These are phyloP conservation scores for Cydonia oblonga DNA, from an alignment of 331 rosid species.

Conservation along the genomic window DNA sequence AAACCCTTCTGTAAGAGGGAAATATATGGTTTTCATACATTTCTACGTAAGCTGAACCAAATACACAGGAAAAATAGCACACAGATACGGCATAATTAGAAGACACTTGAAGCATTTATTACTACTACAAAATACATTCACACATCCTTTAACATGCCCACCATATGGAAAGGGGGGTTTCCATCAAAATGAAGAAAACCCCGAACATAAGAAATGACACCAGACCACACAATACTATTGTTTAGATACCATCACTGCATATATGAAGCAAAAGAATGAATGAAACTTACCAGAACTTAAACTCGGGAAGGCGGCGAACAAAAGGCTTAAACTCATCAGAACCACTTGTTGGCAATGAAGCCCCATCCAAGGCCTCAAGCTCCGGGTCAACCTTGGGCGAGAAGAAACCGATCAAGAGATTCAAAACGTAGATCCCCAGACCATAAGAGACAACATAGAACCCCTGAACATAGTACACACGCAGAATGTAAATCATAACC, in stretches of 20 bases:
- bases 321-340: slow-evolving; percentile 68
- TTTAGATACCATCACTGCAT: background rate
- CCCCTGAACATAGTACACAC: slow-evolving; percentile 52
- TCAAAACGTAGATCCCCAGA: slow-evolving; percentile 51
- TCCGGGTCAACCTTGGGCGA: slow-evolving; percentile 68
- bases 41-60: background rate
- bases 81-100: background rate
- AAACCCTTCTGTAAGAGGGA: background rate
- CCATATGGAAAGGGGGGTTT: background rate
- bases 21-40: background rate
- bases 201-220: background rate
- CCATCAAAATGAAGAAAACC: background rate
- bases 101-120: background rate
- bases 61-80: background rate
- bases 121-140: background rate
- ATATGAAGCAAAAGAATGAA: background rate
- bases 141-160: background rate
- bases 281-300: slow-evolving; percentile 46
- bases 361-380: slow-evolving; percentile 47
- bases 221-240: background rate
- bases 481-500: slow-evolving; percentile 37
- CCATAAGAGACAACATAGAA: slow-evolving; percentile 60
- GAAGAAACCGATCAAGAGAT: slow-evolving; percentile 63
- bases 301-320: slow-evolving; percentile 68
- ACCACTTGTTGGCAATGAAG: slow-evolving; percentile 51